Conservation (phyloP, 768 basidiomycete genomes). For the Boletus barrowsii region DNA sequence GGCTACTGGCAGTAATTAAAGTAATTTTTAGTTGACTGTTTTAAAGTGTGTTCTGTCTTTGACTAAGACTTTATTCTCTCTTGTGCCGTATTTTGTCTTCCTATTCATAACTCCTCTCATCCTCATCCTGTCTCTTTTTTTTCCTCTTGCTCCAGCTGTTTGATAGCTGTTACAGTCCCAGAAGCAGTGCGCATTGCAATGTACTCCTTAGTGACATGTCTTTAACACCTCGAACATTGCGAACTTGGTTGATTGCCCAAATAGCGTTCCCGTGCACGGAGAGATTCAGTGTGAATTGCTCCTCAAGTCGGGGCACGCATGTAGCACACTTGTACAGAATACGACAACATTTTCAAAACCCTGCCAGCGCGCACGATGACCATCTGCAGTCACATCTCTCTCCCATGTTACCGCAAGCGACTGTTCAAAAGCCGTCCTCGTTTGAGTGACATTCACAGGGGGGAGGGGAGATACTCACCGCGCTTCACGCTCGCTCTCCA, state of each 20-base stretch:
- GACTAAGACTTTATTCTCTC: background rate
- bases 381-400: too few relatives aligned
- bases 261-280: background rate
- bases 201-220: conserved; percentile 29
- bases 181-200: conserved; percentile 27
- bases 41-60: background rate
- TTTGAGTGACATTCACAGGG: too few relatives aligned
- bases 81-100: conserved; percentile 8
- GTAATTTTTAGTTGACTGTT: conserved; percentile 9
- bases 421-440: conserved; percentile 1
- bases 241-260: too few relatives aligned
- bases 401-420: conserved; percentile 21
- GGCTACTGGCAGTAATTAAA: conserved; percentile 48
- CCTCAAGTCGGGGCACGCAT: background rate
- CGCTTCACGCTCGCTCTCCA: conserved; percentile 99
- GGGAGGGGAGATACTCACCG: conserved; percentile 59
- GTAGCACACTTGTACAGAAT: conserved; percentile 5
- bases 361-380: background rate
- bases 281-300: background rate
- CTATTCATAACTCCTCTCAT: conserved; percentile 5
- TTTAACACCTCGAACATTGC: background rate
- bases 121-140: conserved; percentile 1
- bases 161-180: conserved; percentile 25
- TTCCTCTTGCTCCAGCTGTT: conserved; percentile 27
- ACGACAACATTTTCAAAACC: too few relatives aligned